Evolutionary conservation across 1,284 basidiomycete species (phyloP), one percentile per base, ranked within the genome.

Genomic region (Coniophora puteana): DNA sequence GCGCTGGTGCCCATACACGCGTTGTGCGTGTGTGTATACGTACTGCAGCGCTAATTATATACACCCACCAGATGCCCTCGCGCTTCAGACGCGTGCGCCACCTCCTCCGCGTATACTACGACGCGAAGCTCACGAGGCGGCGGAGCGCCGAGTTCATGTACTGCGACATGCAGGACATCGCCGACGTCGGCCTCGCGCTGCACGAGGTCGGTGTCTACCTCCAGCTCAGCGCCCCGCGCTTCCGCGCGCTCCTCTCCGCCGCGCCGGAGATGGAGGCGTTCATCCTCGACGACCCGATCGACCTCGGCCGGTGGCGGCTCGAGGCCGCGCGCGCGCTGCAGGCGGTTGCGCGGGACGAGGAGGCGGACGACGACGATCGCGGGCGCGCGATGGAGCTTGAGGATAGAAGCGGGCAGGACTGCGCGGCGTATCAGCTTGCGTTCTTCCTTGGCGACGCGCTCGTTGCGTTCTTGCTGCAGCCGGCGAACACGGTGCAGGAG

Each of bases 51-150:
- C n/a, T n/a, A n/a, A n/a, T n/a, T 34, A 25, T 24, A 13, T n/a
- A 10, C 12, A 14, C 24, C 4, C 27, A 13, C 27, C 32, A 61
- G 56, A 32, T 59, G 4, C 51, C 57, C 0, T 44, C 31, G 5
- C 44, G 57, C 1, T 41, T 59, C 5, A 47, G 52, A 26, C 57
- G 55, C 21, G 33, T 59, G 29, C 46, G 52, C 8, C 44, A 54
- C 18, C 50, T 61, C 10, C 44, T 61, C 2, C 51, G 59, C n/a
- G 50, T 59, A 3, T 59, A 51, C 35, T 61, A 57, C 38, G 49
- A 59, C 38, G 49, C 45, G 8, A 34, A 32, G 12, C 38, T 58
- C 8, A 46, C 45, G 3, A 27, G 36, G 18, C 37, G 44, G 8
- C 40, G 36, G 21, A 45, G 48, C 12, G 29, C 41, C 4, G 55